Evolutionary conservation across 2,329 filamentous ascomycete species (phyloP), one percentile per base, ranked within the genome.

Genomic region (Aspergillus puulaauensis): DNA sequence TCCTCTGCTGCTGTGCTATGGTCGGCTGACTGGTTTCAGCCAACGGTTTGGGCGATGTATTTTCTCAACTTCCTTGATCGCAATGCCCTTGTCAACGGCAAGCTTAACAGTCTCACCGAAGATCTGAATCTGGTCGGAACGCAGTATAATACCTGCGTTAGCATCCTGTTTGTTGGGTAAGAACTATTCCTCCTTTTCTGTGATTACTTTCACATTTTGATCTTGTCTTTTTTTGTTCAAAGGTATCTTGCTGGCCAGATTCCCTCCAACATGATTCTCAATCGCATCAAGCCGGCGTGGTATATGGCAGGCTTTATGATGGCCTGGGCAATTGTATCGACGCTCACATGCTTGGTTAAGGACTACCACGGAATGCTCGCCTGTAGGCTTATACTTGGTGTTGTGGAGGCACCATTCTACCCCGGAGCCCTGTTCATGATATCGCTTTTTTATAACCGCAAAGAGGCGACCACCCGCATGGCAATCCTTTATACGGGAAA

Each of bases 391-490:
- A 59, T 77, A 19, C 66, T 78, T 3, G 69, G 69, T 31, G 57
- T 72, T 21, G 61, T 68, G 5, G 68, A 73, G 48, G 66, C 66
- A 8, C 70, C 72, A 0, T 88, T 87, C 69, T 75, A 87, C 24
- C 86, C 86, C 0, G 86, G 86, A 43, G 83, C 83, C 0, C 77
- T 88, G 11, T 77, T 87, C 44, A 83, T 88, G 46, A 77, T 89
- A 19, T 86, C 83, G 0, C 85, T 87, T 64, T 89, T 86, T 82
- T 89, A 89, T 70, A 88, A 86, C 1, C 79, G 85, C 48, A 80
- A 81, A 50, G 83, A 85, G 46, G 57, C 54, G 15, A 57, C 61
- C 71, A 65, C 59, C 79, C 80, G 14, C 73, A 75, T 54, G 50
- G 76, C 76, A 1, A 75, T 76, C 0, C 73, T 76, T 40, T 75